These are phyloP conservation scores for Phylloporus arenicola DNA, from an alignment of 768 basidiomycete genomes.

Conservation along the genomic window DNA sequence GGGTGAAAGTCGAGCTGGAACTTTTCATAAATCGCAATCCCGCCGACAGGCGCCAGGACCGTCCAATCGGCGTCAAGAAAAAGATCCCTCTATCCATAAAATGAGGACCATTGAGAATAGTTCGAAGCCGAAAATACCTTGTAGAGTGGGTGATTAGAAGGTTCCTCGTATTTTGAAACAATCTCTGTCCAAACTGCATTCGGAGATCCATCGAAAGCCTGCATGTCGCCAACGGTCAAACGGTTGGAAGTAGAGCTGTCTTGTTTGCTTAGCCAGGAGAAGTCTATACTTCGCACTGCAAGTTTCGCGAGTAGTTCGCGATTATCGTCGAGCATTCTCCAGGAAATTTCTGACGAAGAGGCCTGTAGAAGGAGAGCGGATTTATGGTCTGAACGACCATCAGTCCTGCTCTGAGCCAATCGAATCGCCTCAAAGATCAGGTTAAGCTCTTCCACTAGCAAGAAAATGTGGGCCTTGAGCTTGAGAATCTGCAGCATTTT, in stretches of 20 bases:
- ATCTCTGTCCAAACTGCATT: constrained; percentile 86
- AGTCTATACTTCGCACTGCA: constrained; percentile 72
- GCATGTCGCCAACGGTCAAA: constrained; percentile 67
- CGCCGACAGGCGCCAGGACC: constrained; percentile 85
- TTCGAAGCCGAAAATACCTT: constrained; percentile 42
- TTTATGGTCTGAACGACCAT: constrained; percentile 63
- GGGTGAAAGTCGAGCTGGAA: constrained; percentile 84
- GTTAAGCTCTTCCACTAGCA: constrained; percentile 73
- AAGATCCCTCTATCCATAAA: constrained; percentile 48
- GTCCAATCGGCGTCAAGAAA: constrained; percentile 79
- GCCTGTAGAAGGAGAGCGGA: constrained; percentile 78
- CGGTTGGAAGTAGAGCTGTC: constrained; percentile 84
- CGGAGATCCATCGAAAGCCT: constrained; percentile 81
- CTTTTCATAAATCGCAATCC: constrained; percentile 82
- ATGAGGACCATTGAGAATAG: constrained; percentile 4
- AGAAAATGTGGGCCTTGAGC: constrained; percentile 65
- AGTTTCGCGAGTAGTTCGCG: constrained; percentile 77
- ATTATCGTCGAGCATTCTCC: constrained; percentile 80
- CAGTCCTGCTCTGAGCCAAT: constrained; percentile 70
- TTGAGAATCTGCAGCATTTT: constrained; percentile 54
- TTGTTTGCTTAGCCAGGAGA: constrained; percentile 78
- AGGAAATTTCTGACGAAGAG: constrained; percentile 81
- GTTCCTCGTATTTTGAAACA: constrained; percentile 69
- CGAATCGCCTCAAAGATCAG: constrained; percentile 84
- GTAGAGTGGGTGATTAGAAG: constrained; percentile 60